Percentiles rank a stretch among this genome's conserved stretches.
These are phyloP conservation scores for Solanum virginianum DNA, from an alignment of 257 asterid species.

Conservation along the genomic window DNA sequence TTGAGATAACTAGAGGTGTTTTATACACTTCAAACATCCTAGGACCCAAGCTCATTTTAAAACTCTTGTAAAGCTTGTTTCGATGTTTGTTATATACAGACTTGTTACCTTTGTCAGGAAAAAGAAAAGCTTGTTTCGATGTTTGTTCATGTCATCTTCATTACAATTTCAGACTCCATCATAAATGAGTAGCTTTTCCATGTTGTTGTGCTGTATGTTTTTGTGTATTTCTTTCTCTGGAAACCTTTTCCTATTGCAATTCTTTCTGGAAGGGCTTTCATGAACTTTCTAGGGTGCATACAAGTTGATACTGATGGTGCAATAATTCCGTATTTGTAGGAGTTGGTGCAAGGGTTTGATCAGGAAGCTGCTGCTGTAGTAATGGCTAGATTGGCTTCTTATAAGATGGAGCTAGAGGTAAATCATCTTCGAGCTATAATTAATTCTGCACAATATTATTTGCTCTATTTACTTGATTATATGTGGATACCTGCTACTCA, in stretches of 20 bases:
- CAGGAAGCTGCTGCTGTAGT: slow-evolving; percentile 97
- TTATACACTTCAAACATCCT: not conserved
- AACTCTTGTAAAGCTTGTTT: not conserved
- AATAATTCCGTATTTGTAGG: slow-evolving; percentile 34
- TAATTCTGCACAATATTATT: not conserved
- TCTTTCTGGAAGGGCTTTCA: not conserved
- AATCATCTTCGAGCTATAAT: not conserved
- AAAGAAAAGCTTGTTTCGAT: not conserved
- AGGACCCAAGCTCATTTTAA: not conserved
- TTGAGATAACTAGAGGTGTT: not conserved
- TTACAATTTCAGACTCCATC: not conserved
- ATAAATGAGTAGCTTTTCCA: not conserved
- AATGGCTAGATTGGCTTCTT: slow-evolving; percentile 83
- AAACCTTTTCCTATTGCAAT: not conserved
- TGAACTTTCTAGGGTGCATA: not conserved
- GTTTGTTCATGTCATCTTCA: not conserved
- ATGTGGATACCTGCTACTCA: not conserved
- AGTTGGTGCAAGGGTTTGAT: slow-evolving; percentile 87
- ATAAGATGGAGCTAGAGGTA: slow-evolving; percentile 98
- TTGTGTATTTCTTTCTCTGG: not conserved
- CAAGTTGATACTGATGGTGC: not conserved
- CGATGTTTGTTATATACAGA: no score
- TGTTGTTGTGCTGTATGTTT: not conserved
- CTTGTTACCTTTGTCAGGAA: no score
- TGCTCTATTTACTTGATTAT: not conserved